phyloP scores from a whole-genome alignment of 2,329 filamentous ascomycete genomes.

The Aspergillus eucalypticola region DNA sequence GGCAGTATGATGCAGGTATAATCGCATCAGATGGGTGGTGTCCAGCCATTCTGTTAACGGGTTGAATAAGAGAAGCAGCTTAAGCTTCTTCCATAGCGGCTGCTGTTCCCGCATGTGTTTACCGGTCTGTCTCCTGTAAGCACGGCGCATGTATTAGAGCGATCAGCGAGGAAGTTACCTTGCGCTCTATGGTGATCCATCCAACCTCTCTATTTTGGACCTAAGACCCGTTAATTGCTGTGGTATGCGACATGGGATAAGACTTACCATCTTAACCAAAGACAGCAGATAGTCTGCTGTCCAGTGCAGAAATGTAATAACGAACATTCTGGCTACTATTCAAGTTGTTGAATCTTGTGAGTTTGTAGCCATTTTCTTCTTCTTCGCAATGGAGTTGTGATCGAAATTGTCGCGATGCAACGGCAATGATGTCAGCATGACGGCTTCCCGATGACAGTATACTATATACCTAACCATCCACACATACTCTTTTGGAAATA shows the following conservation, averaged over 20 bases:
- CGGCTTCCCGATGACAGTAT: too few species aligned
- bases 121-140: slow-evolving; percentile 28
- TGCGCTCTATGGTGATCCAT: slow-evolving; percentile 34
- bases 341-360: too few species aligned
- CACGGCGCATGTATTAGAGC: too few species aligned
- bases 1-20: slow-evolving; percentile 41
- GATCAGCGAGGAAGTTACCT: background rate
- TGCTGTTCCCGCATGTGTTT: slow-evolving; percentile 42
- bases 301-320: slow-evolving; percentile 3
- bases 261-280: slow-evolving; percentile 9
- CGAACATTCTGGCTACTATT: background rate
- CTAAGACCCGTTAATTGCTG: background rate
- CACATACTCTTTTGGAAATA: too few species aligned
- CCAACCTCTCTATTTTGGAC: slow-evolving; percentile 34
- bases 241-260: background rate
- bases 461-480: too few species aligned
- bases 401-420: too few species aligned
- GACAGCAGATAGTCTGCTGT: slow-evolving; percentile 9
- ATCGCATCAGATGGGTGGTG: slow-evolving; percentile 38
- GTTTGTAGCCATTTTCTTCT: too few species aligned
- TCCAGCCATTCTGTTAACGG: slow-evolving; percentile 45
- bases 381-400: too few species aligned
- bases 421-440: too few species aligned
- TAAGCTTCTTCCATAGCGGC: slow-evolving; percentile 44
- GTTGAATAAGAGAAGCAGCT: slow-evolving; percentile 46